A percentile compares a stretch with the other conserved stretches of the same genome.
These are phyloP conservation scores for Papiliotrema terrestris DNA, from an alignment of 1,284 basidiomycete genomes.

Conservation along the genomic window DNA sequence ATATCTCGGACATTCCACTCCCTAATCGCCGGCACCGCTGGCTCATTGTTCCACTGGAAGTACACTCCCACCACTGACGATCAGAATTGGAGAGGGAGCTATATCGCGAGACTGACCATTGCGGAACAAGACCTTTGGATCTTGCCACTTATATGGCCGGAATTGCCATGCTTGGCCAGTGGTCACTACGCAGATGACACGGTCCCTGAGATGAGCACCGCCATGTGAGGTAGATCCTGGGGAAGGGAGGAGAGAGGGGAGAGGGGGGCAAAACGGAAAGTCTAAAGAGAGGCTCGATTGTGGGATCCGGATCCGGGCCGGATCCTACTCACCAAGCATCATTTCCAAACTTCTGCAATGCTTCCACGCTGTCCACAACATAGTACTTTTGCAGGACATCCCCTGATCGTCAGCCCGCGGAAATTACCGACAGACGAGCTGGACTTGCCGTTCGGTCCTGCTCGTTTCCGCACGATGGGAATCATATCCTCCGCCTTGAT, in stretches of 20 bases:
- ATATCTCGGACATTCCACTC: slow-evolving; percentile 97
- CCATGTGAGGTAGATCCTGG: too few relatives aligned
- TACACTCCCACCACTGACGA: slow-evolving; percentile 82
- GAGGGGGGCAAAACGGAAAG: too few relatives aligned
- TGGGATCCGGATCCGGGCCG: slow-evolving; percentile 6
- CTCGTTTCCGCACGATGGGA: slow-evolving; percentile 72
- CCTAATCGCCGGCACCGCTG: slow-evolving; percentile 77
- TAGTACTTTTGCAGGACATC: slow-evolving; percentile 58
- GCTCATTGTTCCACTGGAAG: slow-evolving; percentile 88
- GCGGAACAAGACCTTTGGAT: slow-evolving; percentile 86
- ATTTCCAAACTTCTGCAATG: slow-evolving; percentile 80
- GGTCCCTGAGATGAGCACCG: slow-evolving; percentile 57
- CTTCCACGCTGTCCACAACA: slow-evolving; percentile 89
- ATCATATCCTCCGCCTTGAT: slow-evolving; percentile 76
- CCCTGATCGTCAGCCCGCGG: slow-evolving; percentile 53
- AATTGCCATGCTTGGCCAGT: slow-evolving; percentile 99
- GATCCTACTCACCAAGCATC: slow-evolving; percentile 66
- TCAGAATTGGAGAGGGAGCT: slow-evolving; percentile 5
- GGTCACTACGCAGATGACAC: slow-evolving; percentile 94
- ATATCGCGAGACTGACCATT: slow-evolving; percentile 60
- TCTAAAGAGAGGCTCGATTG: too few relatives aligned
- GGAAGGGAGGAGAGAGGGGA: too few relatives aligned
- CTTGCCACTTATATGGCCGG: slow-evolving; percentile 90
- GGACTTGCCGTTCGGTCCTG: slow-evolving; percentile 35
- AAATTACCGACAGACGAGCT: background rate